Conservation (phyloP, 2,329 filamentous ascomycete genomes). For the Penicillium sp. region DNA sequence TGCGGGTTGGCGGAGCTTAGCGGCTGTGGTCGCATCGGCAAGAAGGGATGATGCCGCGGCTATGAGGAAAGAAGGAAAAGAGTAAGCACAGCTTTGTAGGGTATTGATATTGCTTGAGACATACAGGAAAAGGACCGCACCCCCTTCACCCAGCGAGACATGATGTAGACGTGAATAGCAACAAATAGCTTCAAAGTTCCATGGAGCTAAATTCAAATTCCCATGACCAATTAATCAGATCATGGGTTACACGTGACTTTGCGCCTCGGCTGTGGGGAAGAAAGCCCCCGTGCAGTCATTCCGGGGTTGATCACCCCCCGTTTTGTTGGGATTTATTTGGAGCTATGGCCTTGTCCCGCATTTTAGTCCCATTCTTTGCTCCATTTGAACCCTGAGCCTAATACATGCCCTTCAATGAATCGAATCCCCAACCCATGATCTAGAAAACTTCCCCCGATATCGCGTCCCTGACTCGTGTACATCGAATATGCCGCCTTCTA, state of each 20-base stretch:
- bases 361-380: not conserved
- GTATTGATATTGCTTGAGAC: conserved; percentile 6
- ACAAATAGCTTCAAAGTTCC: not conserved
- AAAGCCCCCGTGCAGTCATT: conserved; percentile 6
- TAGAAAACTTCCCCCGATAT: not conserved
- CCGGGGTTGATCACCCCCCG: conserved; percentile 21
- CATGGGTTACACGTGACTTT: conserved; percentile 19
- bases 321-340: conserved; percentile 24
- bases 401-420: conserved; percentile 3
- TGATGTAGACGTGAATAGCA: conserved; percentile 12
- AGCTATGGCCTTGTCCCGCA: conserved; percentile 20
- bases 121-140: conserved; percentile 30
- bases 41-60: conserved; percentile 27
- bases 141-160: conserved; percentile 32
- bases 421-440: not conserved
- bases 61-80: conserved; percentile 3
- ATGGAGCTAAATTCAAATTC: not conserved
- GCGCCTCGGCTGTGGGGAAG: conserved; percentile 32
- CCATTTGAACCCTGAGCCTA: not conserved
- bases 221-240: not conserved
- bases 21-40: conserved; percentile 20
- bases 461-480: conserved; percentile 1
- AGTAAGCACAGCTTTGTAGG: conserved; percentile 9
- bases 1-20: conserved; percentile 22
- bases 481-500: conserved; percentile 30